Percentiles rank a stretch among this genome's conserved stretches.
phyloP scores from a whole-genome alignment of 1,139 yeast species.

The Blastobotrys malaysiensis region DNA sequence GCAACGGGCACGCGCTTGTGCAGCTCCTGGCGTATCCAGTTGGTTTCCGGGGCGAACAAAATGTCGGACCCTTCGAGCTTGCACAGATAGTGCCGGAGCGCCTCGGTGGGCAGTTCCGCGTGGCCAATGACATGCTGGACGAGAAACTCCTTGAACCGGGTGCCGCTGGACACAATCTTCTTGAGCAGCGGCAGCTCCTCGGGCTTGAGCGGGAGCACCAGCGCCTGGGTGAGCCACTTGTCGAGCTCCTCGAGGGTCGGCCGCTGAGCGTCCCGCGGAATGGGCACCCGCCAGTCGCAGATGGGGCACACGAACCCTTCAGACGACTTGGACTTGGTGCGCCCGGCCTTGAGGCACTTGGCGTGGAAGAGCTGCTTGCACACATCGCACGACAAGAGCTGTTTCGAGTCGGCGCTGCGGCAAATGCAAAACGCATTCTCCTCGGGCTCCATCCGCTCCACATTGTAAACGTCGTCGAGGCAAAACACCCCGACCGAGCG shows the following conservation, averaged over 20 bases:
- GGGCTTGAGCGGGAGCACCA: slow-evolving; percentile 26
- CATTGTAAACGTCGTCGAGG: slow-evolving; percentile 37
- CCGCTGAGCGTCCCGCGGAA: slow-evolving; percentile 32
- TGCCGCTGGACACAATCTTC: slow-evolving; percentile 33
- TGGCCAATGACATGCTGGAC: slow-evolving; percentile 18
- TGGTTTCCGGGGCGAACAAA: slow-evolving; percentile 29
- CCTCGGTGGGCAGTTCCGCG: slow-evolving; percentile 21
- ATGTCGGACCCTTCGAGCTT: slow-evolving; percentile 42
- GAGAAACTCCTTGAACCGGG: slow-evolving; percentile 27
- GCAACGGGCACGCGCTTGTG: slow-evolving; percentile 27
- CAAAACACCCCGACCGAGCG: slow-evolving; percentile 40
- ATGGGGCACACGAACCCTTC: slow-evolving; percentile 61
- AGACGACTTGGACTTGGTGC: slow-evolving; percentile 15
- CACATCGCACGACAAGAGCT: slow-evolving; percentile 72
- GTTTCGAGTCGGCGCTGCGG: slow-evolving; percentile 54
- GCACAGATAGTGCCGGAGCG: slow-evolving; percentile 40
- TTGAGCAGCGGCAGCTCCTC: slow-evolving; percentile 27
- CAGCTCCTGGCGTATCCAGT: slow-evolving; percentile 28
- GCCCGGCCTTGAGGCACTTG: slow-evolving; percentile 49
- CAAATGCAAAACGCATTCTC: slow-evolving; percentile 56
- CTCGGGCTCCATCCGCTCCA: slow-evolving; percentile 7
- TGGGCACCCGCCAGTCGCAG: slow-evolving; percentile 44
- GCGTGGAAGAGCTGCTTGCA: slow-evolving; percentile 83
- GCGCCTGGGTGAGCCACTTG: slow-evolving; percentile 22
- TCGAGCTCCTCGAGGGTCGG: slow-evolving; percentile 37